phyloP scores from a whole-genome alignment of 441 rosid genomes.

The Syzygium malaccense region DNA sequence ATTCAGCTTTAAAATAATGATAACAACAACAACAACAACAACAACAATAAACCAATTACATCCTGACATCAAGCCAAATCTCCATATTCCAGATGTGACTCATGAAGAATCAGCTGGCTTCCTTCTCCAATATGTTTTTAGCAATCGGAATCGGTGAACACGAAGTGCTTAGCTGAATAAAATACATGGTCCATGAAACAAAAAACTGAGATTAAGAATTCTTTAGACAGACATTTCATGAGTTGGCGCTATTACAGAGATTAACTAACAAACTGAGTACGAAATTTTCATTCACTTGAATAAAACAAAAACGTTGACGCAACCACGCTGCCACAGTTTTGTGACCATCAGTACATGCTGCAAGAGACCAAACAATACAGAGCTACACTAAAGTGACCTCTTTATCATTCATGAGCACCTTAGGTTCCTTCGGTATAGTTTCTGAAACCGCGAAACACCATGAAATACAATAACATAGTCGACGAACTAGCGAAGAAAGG shows the following conservation, averaged over 20 bases:
- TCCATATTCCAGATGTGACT: neutral
- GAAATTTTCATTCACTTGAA: neutral
- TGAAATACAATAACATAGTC: neutral
- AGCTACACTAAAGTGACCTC: neutral
- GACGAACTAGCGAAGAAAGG: neutral
- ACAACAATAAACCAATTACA: neutral
- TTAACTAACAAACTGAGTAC: neutral
- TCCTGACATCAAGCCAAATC: neutral
- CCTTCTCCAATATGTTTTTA: neutral
- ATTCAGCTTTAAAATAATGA: constrained; percentile 9
- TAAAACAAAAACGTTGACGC: neutral
- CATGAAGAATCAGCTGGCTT: neutral
- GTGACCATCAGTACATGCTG: neutral
- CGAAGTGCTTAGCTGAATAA: neutral
- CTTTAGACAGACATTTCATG: neutral
- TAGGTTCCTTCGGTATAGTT: neutral
- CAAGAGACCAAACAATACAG: neutral
- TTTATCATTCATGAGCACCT: neutral
- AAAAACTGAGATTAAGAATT: neutral
- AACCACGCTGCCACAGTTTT: neutral
- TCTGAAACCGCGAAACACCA: neutral
- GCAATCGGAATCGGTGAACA: neutral
- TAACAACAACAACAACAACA: neutral
- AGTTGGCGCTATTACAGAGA: neutral
- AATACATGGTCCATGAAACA: neutral